Base-by-base conservation (phyloP, 768 basidiomycete genomes). In the Polyporus arcularius region DNA sequence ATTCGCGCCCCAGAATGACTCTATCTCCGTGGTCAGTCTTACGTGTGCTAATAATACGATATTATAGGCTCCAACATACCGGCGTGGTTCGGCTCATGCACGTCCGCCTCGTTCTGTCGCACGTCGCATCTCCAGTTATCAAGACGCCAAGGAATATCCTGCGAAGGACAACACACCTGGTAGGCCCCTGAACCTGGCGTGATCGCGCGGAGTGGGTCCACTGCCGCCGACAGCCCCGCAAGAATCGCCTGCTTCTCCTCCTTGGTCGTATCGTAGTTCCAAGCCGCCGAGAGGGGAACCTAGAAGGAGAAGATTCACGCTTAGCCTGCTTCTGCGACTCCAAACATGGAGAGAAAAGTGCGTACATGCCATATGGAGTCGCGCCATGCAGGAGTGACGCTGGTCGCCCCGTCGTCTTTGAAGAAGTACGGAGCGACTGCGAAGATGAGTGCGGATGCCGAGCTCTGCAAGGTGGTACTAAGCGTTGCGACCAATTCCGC, bases 101-200 rank as follows among this genome's bases (percentile, higher is more conserved):
- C 45, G 16, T 43, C 43, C n/a, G 55, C 55, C 39, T 57, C 55
- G 39, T 48, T 57, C 55, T 55, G 45, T 21, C 40, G n/a, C n/a
- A n/a, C n/a, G n/a, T n/a, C n/a, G n/a, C n/a, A n/a, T n/a, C n/a
- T n/a, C 18, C 32, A 35, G 32, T 35, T 35, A n/a, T n/a, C n/a
- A n/a, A n/a, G n/a, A n/a, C n/a, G n/a, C n/a, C n/a, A n/a, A n/a
- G n/a, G n/a, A n/a, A n/a, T n/a, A 5, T 21, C 14, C 8, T n/a
- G 16, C 16, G 2, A n/a, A 8, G 16, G 43, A 3, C 11, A 5
- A 39, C 55, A 4, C 32, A 57, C 55, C 31, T n/a, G 45, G 46
- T 57, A 57, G 8, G 31, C 55, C 8, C 55, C 55, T 2, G 55
- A 47, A 8, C 31, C 46, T 9, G 55, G 55, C 6, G 55, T 45